These are phyloP conservation scores for Penicillium sp. DNA, from an alignment of 2,329 filamentous ascomycete genomes.

Conservation along the genomic window DNA sequence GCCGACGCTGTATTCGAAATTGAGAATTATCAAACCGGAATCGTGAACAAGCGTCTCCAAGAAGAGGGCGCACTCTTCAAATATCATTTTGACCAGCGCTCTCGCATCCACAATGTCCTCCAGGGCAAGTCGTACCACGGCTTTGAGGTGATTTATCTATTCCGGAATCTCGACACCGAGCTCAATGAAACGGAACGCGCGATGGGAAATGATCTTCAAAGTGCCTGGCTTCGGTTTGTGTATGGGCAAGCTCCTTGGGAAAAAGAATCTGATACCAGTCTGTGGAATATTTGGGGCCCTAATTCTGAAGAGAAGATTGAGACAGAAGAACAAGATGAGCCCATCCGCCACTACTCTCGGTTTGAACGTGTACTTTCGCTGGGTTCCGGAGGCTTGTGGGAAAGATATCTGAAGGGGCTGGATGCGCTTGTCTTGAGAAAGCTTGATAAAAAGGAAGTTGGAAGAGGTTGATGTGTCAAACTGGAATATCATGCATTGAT, in stretches of 20 bases:
- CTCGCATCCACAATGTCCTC: constrained; percentile 4
- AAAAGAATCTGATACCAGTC: background rate
- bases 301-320: constrained; percentile 2
- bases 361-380: constrained; percentile 2
- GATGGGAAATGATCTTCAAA: constrained; percentile 1
- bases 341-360: constrained; percentile 4
- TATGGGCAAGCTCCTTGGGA: constrained; percentile 8
- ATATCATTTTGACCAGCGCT: constrained; percentile 14
- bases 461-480: background rate
- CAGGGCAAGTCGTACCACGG: constrained; percentile 10
- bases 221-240: constrained; percentile 10
- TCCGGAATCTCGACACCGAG: constrained; percentile 6
- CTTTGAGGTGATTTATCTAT: constrained; percentile 10
- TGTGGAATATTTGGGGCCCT: constrained; percentile 14
- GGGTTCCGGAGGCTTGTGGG: constrained; percentile 4
- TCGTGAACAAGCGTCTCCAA: constrained; percentile 6
- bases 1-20: constrained; percentile 9
- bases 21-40: constrained; percentile 5
- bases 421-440: constrained; percentile 11
- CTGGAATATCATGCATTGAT: no score
- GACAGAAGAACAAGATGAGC: constrained; percentile 10
- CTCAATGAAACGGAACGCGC: constrained; percentile 4
- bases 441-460: background rate
- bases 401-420: constrained; percentile 3
- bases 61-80: constrained; percentile 6